Base-by-base conservation (phyloP, 768 basidiomycete genomes). In the Lactarius tabidus region DNA sequence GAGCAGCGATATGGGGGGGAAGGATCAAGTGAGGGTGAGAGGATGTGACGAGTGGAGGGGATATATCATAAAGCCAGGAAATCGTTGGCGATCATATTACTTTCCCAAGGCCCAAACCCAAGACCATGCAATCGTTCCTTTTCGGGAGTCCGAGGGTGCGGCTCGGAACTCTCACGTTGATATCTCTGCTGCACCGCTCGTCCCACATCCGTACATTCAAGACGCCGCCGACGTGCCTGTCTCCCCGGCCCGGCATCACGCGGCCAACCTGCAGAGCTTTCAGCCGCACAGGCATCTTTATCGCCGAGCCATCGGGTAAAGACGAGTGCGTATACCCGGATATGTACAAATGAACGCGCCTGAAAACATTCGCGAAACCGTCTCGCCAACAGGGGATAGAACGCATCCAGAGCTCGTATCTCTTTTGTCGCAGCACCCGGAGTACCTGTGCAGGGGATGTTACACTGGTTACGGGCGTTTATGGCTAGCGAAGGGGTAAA, bases 331-430 rank as follows among this genome's bases (percentile, higher is more conserved):
- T 29, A 57, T 66, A 29, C 65, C 53, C 65, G 20, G 28, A 66
- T 66, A 66, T 66, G 65, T 66, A 62, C 52, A 66, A 66, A 66
- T 66, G 60, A 62, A 66, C 60, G 57, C 65, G 60, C 60, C 38
- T 33, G 53, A 28, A 64, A 36, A 45, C 3, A 55, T 31, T 29
- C 33, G 51, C 43, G 48, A 48, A 36, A 36, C 26, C n/a, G 29
- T 45, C 26, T 65, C 31, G 53, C 64, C 64, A 20, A 26, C 59
- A 55, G 64, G 23, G 64, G 64, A 60, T 60, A 55, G 35, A 60
- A 55, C 55, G 58, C 20, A 33, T n/a, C 4, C 36, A 54, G 41
- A 38, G 28, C 39, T 23, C 28, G 48, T 60, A 63, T 17, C 62
- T 57, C 36, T 9, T 26, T 52, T 31, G 15, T 39, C 6, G 6